A percentile compares a stretch with the other conserved stretches of the same genome.
phyloP scores from a whole-genome alignment of 2,329 filamentous ascomycete species.

The Xylariaceae sp. region DNA sequence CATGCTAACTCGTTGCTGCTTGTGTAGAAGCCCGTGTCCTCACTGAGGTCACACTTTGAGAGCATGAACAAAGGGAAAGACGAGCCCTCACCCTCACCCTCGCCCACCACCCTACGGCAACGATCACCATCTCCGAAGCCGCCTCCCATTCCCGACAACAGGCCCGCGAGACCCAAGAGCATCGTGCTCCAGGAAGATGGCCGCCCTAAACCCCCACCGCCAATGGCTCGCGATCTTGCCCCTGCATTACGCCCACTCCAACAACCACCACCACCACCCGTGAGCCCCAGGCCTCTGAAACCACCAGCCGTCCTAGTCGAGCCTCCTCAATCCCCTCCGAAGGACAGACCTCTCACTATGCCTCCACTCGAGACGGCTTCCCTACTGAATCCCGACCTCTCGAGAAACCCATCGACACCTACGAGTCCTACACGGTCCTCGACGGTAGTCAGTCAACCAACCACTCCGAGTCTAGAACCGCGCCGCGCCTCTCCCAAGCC shows the following conservation, averaged over 20 bases:
- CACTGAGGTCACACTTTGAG: conserved; percentile 76
- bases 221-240: conserved; percentile 19
- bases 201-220: conserved; percentile 26
- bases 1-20: conserved; percentile 23
- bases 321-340: conserved; percentile 66
- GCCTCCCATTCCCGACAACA: conserved; percentile 30
- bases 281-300: conserved; percentile 40
- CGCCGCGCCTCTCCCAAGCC: conserved; percentile 45
- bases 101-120: conserved; percentile 28
- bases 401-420: conserved; percentile 39
- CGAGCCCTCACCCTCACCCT: conserved; percentile 22
- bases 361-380: conserved; percentile 39
- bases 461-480: conserved; percentile 48
- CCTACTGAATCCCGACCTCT: conserved; percentile 45
- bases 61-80: conserved; percentile 58
- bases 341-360: conserved; percentile 36
- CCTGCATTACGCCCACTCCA: conserved; percentile 40
- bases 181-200: conserved; percentile 20
- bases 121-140: conserved; percentile 32
- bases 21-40: conserved; percentile 72
- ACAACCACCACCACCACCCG: conserved; percentile 41
- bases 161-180: conserved; percentile 27
- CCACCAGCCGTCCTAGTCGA: conserved; percentile 66
- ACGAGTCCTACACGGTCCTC: conserved; percentile 41
- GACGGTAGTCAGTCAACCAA: conserved; percentile 52